These are phyloP conservation scores for Filobasidium floriforme DNA, from an alignment of 768 basidiomycete species.

Conservation along the genomic window DNA sequence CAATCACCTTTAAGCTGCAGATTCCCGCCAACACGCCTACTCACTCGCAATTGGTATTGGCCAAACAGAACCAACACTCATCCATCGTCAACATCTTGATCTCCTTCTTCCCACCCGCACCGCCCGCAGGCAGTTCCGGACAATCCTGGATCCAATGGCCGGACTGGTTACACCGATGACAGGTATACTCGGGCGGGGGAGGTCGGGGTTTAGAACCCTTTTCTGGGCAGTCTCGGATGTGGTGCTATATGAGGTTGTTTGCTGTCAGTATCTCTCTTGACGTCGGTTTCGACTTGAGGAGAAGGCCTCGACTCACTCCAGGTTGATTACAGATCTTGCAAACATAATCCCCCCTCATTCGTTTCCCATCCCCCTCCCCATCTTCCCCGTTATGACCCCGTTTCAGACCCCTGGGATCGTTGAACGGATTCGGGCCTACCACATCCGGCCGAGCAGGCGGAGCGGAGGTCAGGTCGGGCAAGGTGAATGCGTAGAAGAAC, in stretches of 20 bases:
- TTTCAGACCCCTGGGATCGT: constrained; percentile 40
- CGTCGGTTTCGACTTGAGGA: neutral
- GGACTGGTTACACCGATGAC: constrained; percentile 17
- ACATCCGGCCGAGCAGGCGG: constrained; percentile 30
- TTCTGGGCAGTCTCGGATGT: constrained; percentile 81
- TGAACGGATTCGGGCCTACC: constrained; percentile 37
- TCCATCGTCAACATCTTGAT: constrained; percentile 34
- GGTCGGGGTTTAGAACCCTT: constrained; percentile 59
- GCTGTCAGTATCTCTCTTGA: no score
- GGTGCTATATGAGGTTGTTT: constrained; percentile 48
- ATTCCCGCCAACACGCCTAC: constrained; percentile 37
- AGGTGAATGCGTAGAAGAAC: constrained; percentile 98
- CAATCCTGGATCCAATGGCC: constrained; percentile 84
- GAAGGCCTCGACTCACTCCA: constrained; percentile 35
- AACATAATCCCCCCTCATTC: constrained; percentile 29
- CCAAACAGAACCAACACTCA: constrained; percentile 97
- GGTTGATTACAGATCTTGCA: constrained; percentile 40
- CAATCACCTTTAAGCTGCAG: no score
- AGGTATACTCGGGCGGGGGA: neutral
- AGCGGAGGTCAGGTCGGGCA: constrained; percentile 49
- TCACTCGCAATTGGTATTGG: constrained; percentile 81
- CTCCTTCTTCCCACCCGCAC: constrained; percentile 20
- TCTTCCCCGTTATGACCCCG: constrained; percentile 40
- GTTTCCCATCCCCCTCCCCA: constrained; percentile 19
- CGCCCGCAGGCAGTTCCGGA: constrained; percentile 42